Percentiles rank a stretch among this genome's conserved stretches.
Evolutionary conservation across 2,329 filamentous ascomycete genomes (phyloP).

Genomic region (Aspergillus neotritici): DNA sequence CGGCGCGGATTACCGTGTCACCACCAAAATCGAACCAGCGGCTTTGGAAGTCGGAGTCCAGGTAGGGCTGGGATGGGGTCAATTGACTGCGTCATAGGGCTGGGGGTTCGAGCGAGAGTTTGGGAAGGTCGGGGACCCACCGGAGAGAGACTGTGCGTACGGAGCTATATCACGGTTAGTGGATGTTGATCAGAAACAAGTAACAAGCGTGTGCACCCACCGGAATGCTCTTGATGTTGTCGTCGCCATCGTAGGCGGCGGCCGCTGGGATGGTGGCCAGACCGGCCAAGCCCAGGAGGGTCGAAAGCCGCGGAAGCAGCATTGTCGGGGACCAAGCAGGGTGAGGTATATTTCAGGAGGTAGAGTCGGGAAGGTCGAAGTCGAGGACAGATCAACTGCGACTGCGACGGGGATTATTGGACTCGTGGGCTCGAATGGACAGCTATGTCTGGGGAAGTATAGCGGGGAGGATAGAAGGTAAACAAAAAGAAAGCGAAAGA

Average conservation of each 20-base stretch:
- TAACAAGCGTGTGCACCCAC: slow-evolving; percentile 45
- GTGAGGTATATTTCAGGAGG: neutral
- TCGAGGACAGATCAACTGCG: slow-evolving; percentile 7
- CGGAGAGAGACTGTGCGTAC: slow-evolving; percentile 77
- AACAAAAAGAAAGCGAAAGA: neutral
- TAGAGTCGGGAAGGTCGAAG: slow-evolving; percentile 6
- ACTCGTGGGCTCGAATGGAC: slow-evolving; percentile 1
- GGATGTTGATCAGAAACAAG: neutral
- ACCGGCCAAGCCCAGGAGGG: slow-evolving; percentile 31
- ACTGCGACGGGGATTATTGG: too few relatives aligned
- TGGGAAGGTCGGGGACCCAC: slow-evolving; percentile 47
- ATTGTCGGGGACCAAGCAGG: slow-evolving; percentile 15
- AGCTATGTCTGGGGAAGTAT: slow-evolving; percentile 41
- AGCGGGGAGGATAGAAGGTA: neutral
- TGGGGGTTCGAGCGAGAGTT: slow-evolving; percentile 3
- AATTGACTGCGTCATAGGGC: slow-evolving; percentile 14
- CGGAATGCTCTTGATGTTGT: slow-evolving; percentile 59
- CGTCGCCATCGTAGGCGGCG: slow-evolving; percentile 43
- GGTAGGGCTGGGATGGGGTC: slow-evolving; percentile 64
- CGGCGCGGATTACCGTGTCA: slow-evolving; percentile 75
- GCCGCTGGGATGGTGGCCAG: slow-evolving; percentile 26
- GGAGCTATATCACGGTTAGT: slow-evolving; percentile 53
- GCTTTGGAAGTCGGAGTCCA: slow-evolving; percentile 96
- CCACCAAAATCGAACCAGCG: slow-evolving; percentile 99
- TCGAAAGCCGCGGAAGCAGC: slow-evolving; percentile 31